Conservation (phyloP, 225 moss, liverwort and hornwort genomes). For the Antitrichia curtipendula region DNA sequence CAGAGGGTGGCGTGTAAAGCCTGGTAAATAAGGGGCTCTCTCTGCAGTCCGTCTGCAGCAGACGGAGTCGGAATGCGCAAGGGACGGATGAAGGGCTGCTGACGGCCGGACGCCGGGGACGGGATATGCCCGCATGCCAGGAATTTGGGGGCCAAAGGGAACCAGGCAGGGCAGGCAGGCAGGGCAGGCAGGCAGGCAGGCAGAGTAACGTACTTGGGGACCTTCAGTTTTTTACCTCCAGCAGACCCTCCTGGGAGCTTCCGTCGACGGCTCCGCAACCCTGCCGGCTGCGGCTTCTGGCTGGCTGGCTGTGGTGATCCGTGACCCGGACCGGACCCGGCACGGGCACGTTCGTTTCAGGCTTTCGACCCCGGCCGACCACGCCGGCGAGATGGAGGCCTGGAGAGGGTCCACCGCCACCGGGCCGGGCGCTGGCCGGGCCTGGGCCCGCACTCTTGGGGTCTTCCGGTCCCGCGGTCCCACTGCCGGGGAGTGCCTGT, state of each 20-base stretch:
- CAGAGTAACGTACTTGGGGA: background rate
- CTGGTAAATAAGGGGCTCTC: conserved; percentile 16
- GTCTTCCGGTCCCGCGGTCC: background rate
- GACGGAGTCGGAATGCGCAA: background rate
- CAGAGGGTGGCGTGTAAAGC: background rate
- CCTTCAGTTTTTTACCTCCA: background rate
- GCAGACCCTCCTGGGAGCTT: background rate
- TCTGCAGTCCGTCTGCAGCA: background rate
- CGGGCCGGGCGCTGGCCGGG: background rate
- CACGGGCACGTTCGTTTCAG: background rate
- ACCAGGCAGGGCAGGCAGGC: background rate
- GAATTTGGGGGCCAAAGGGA: background rate
- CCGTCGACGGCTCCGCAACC: background rate
- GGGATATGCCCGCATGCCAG: background rate
- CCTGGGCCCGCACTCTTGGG: background rate
- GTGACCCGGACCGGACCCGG: background rate
- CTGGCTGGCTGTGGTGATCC: background rate
- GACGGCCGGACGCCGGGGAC: background rate
- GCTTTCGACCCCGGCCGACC: background rate
- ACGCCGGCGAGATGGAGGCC: background rate
- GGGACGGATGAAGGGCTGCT: background rate
- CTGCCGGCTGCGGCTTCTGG: background rate
- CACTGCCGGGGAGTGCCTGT: background rate
- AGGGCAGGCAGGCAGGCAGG: background rate
- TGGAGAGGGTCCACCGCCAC: background rate